These are phyloP conservation scores for Phytopythium chamaehyphon DNA, from an alignment of 352 stramenopile species.

Conservation along the genomic window DNA sequence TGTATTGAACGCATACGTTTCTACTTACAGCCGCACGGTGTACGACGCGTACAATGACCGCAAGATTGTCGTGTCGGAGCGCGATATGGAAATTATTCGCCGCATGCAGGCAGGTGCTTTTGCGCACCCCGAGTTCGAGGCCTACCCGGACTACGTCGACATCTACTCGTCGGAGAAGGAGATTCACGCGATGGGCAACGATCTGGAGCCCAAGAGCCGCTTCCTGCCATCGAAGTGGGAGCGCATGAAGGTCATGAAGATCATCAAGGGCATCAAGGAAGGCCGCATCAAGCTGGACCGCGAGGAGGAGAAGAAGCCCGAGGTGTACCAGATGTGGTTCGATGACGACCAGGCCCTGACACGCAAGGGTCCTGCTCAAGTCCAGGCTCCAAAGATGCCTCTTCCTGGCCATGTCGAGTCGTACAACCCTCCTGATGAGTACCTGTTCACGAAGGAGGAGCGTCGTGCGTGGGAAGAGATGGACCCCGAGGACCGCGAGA, in stretches of 20 bases:
- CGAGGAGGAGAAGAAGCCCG: constrained; percentile 90
- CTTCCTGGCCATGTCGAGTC: constrained; percentile 97
- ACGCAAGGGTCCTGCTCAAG: constrained; percentile 93
- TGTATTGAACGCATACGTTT: not conserved
- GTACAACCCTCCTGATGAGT: constrained; percentile 99
- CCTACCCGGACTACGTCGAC: constrained; percentile 89
- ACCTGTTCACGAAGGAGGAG: constrained; percentile 97
- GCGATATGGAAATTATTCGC: constrained; percentile 98
- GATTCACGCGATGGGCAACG: constrained; percentile 86
- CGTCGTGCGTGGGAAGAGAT: constrained; percentile 93
- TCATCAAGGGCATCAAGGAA: constrained; percentile 96
- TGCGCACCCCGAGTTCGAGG: constrained; percentile 91
- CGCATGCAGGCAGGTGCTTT: constrained; percentile 94
- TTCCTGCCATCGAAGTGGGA: constrained; percentile 98
- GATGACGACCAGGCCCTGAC: constrained; percentile 86
- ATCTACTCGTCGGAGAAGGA: constrained; percentile 88
- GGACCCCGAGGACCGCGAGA: constrained; percentile 94
- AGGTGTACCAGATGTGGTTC: constrained; percentile 92
- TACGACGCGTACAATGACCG: constrained; percentile 99
- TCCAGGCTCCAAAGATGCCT: constrained; percentile 97
- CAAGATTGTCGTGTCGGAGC: constrained; percentile 94
- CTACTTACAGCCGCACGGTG: constrained; percentile 82
- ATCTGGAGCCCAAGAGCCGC: constrained; percentile 88
- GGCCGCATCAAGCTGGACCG: constrained; percentile 92
- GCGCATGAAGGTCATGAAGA: constrained; percentile 96